Base-by-base conservation (phyloP, 108 stramenopile genomes). In the Cyclotella atomus region DNA sequence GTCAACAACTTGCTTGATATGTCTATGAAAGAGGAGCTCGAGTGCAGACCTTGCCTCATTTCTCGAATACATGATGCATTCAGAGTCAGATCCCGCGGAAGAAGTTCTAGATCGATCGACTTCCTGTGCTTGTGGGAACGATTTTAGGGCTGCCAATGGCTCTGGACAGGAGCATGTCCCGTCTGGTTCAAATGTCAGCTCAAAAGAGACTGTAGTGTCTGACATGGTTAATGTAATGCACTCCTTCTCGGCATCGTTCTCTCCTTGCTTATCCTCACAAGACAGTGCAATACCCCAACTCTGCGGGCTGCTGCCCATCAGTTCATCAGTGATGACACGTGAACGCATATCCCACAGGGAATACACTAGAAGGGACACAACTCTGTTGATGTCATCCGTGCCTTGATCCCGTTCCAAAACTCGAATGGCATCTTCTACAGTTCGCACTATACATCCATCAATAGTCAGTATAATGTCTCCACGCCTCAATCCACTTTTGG, bases 121-220 rank as follows among this genome's bases (percentile, higher is more conserved):
- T 23, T 52, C 21, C 52, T 23, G 9, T 10, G 20, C 20, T 23
- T 52, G 52, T 23, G 21, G n/a, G 32, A 62, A 62, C 3, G 27
- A 49, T 21, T 33, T 30, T 3, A 73, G 36, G 2, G 72, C 60
- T 35, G 50, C 34, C 34, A 64, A 65, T 2, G 61, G 72, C 9
- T 73, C 72, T 0, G 36, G 62, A 65, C 72, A 73, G 24, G 62
- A 64, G 27, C 72, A 73, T 9, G 24, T 65, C 15, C 72, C 72
- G 36, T 73, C 63, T 16, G 1, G 24, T 16, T 73, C 62, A 41
- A 73, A 73, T 15, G 28, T 54, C 38, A 73, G 24, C 19, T 52
- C 35, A 55, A 73, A 73, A 38, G 32, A n/a, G n/a, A n/a, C 54
- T 3, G 63, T 56, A 9, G 72, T 65, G 14, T 65, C 34, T 14